Base-by-base conservation (phyloP, 2,329 filamentous ascomycete genomes). In the Bipolaris zeicola region DNA sequence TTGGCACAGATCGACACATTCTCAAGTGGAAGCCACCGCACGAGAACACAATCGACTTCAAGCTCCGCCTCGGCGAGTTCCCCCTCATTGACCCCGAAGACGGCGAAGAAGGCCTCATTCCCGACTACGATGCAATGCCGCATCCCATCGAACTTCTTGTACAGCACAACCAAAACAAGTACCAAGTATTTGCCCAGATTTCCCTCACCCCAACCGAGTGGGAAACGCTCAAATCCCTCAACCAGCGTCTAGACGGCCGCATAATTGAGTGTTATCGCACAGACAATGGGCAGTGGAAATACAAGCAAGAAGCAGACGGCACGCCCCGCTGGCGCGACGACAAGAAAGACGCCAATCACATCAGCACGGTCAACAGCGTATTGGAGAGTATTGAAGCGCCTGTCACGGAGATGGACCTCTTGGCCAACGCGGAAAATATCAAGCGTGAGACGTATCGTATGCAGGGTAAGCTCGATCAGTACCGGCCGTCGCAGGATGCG, bases 1-100 rank as follows among this genome's bases (percentile, higher is more conserved):
- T 90, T 64, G 95, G 95, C 64, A 99, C 95, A 11, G 95, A 99
- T 76, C 86, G 86, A 47, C 89, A 96, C 74, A 99, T 97, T 61
- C 81, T 99, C 37, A 99, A 99, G 77, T 99, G 95, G 95, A 99
- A 99, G 78, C 92, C 94, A 0, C 91, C 92, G 3, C 83, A 91
- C 63, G 95, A 99, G 76, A 99, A 99, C 79, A 96, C 92, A 0
- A 87, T 99, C 65, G 95, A 99, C 75, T 97, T 96, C 75, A 85
- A 89, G 39, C 83, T 98, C 67, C 85, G 85, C 49, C 83, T 99
- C 41, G 79, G 77, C 51, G 82, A 84, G 11, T 98, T 97, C 69
- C 89, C 90, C 0, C 71, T 81, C 0, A 81, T 89, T n/a, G 84
- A 90, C 57, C 89, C 89, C 1, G 85, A 89, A 36, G 73, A 95